Evolutionary conservation across 305 asterid species (phyloP).

Genomic region (Stenogyne calaminthoides): DNA sequence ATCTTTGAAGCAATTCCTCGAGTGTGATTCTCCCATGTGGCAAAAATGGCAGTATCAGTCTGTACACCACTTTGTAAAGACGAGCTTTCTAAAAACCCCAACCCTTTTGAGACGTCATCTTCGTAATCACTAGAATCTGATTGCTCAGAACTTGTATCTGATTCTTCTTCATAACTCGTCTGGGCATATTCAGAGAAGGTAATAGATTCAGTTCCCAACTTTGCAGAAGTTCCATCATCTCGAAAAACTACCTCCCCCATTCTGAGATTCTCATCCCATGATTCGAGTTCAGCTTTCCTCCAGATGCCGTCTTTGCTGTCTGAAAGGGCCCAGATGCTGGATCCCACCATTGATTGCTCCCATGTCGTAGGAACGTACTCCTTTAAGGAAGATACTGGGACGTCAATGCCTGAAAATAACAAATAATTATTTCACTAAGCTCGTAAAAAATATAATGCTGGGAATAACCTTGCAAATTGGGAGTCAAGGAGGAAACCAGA

Average conservation of each 20-base stretch:
- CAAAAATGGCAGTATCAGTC: conserved; percentile 78
- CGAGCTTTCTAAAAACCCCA: conserved; percentile 71
- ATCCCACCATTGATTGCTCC: conserved; percentile 84
- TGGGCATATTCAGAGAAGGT: conserved; percentile 64
- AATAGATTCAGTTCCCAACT: conserved; percentile 64
- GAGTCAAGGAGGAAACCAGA: conserved; percentile 7
- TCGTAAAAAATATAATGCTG: conserved; percentile 7
- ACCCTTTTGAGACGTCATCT: conserved; percentile 55
- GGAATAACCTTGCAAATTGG: conserved; percentile 16
- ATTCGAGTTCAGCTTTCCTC: conserved; percentile 88
- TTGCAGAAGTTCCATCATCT: conserved; percentile 74
- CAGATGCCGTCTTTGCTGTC: conserved; percentile 63
- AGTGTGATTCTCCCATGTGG: conserved; percentile 97
- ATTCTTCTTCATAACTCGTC: conserved; percentile 61
- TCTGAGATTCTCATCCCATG: conserved; percentile 73
- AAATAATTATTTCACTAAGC: conserved; percentile 11
- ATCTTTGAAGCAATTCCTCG: conserved; percentile 94
- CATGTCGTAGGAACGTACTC: conserved; percentile 63
- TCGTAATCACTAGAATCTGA: conserved; percentile 62
- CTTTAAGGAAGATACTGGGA: conserved; percentile 72
- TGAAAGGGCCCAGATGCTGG: conserved; percentile 73
- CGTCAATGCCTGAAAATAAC: conserved; percentile 59
- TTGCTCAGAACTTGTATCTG: conserved; percentile 47
- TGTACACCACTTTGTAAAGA: conserved; percentile 65
- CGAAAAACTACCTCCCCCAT: conserved; percentile 66